Evolutionary conservation across 495 filamentous ascomycete species (phyloP), one percentile per base, ranked within the genome.

Genomic region (Niebla homalea): DNA sequence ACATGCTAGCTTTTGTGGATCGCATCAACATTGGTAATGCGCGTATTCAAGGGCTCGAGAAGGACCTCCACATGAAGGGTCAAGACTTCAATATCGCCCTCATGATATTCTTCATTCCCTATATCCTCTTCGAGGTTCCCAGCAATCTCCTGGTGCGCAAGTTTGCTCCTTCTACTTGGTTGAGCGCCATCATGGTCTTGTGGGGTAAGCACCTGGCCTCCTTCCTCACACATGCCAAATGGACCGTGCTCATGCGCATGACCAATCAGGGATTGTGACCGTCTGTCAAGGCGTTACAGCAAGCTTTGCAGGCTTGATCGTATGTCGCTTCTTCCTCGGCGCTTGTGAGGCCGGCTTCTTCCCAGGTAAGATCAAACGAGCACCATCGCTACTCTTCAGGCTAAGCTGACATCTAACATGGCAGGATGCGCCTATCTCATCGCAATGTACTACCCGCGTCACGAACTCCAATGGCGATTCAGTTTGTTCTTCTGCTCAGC

Each of bases 61-160:
- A 67, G 14, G 80, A 83, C 38, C 67, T 83, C n/a, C 52, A 71
- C 18, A 72, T 84, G 61, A 57, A 54, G 11, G 74, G 73, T 10
- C 67, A 74, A 49, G 65, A 75, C 61, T 80, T 71, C 32, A 83
- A 83, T 52, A 66, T 83, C 40, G 77, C 79, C 16, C 67, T 83
- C 1, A 73, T 78, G 44, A 69, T 82, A 14, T 83, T 81, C 63
- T 85, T 84, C 61, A 70, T 80, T 3, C 78, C 76, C 35, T 86
- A 85, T 59, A 75, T 79, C 44, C 60, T 80, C 4, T 73, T 81
- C 39, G 80, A 85, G 57, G 71, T 85, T 41, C 81, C 79, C 11
- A 71, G 69, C 53, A 85, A 85, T 59, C 64, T 86, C 6, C 66
- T 85, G 50, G 65, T 85, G 62, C 83, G 79, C 64, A 77, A 73